Base-by-base conservation (phyloP, 768 basidiomycete genomes). In the Phanerodontia chrysosporium region DNA sequence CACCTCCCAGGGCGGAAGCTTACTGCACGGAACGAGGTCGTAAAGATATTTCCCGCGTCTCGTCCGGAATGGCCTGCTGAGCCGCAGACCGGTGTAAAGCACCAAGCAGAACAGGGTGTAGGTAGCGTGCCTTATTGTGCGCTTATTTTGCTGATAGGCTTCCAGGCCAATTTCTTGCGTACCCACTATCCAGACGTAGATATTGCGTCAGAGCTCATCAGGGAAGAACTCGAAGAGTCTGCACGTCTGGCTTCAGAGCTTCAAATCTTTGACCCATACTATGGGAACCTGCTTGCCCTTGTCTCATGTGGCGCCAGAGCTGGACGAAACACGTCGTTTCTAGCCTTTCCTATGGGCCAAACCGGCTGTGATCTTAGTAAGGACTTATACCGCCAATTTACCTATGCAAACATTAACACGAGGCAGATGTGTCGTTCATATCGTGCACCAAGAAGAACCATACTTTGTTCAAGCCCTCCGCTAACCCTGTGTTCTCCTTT, bases 101-200 rank as follows among this genome's bases (percentile, higher is more conserved):
- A 83, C 56, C 80, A 79, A 10, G 80, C 83, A 5, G 86, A 90
- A 69, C 83, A 85, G 74, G 86, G 86, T 24, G 90, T 92, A 69
- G 52, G 81, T 59, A 6, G n/a, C n/a, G n/a, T n/a, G n/a, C n/a
- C n/a, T 30, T 24, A 55, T 2, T 39, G 16, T 32, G 4, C 8
- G 9, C 24, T 51, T 48, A 6, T 28, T 28, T 24, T 4, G 42
- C 48, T 54, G 29, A 16, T 18, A 9, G 12, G 60, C 49, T 53
- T 48, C 21, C 59, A 93, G 90, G 80, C 87, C 14, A 83, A 85
- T 57, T 90, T 89, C 64, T 75, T 92, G 49, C 83, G 87, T 46
- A 85, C 83, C 3, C 79, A 81, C 69, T 78, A 87, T 55, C 89
- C 90, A 1, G 89, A 92, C 60, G 76, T 87, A 16, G 88, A 91